phyloP scores from a whole-genome alignment of 352 stramenopile genomes.

The Phytophthora cajani region DNA sequence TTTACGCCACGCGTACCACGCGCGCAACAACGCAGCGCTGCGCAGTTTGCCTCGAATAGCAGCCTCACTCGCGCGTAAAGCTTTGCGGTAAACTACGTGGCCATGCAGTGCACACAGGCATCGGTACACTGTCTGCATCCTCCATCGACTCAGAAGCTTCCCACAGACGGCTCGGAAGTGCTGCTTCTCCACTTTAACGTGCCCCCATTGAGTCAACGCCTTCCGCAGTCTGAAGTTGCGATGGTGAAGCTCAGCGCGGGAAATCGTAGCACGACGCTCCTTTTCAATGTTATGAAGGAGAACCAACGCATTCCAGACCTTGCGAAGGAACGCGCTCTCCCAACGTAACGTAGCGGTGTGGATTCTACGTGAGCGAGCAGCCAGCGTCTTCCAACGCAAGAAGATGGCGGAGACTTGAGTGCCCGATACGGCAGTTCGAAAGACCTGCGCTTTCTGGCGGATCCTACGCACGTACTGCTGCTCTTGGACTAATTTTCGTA shows the following conservation, averaged over 20 bases:
- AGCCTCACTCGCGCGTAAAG: slow-evolving; percentile 4
- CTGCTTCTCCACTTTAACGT: slow-evolving; percentile 10
- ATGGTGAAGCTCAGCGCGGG: slow-evolving; percentile 24
- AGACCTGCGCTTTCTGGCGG: slow-evolving; percentile 29
- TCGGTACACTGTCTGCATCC: slow-evolving; percentile 42
- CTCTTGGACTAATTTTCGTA: slow-evolving; percentile 19
- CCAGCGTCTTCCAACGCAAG: slow-evolving; percentile 32
- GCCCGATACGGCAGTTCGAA: slow-evolving; percentile 19
- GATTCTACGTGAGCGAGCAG: slow-evolving; percentile 15
- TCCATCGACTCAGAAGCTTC: slow-evolving; percentile 42
- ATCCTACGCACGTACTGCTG: slow-evolving; percentile 6
- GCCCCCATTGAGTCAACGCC: slow-evolving; percentile 26
- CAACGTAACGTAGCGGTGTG: slow-evolving; percentile 15
- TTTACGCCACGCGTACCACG: slow-evolving; percentile 52
- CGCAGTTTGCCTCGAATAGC: slow-evolving; percentile 15
- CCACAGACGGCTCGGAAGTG: slow-evolving; percentile 32
- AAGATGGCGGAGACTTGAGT: slow-evolving; percentile 28
- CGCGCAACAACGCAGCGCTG: slow-evolving; percentile 11
- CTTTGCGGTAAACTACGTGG: slow-evolving; percentile 14
- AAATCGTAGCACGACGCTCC: neutral
- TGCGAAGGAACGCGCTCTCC: slow-evolving; percentile 29
- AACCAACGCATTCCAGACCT: slow-evolving; percentile 37
- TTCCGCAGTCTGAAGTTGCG: neutral
- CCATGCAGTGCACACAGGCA: slow-evolving; percentile 40
- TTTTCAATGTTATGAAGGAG: slow-evolving; percentile 14